Evolutionary conservation across 2,329 filamentous ascomycete genomes (phyloP).

Genomic region (Diaporthe nobilis): DNA sequence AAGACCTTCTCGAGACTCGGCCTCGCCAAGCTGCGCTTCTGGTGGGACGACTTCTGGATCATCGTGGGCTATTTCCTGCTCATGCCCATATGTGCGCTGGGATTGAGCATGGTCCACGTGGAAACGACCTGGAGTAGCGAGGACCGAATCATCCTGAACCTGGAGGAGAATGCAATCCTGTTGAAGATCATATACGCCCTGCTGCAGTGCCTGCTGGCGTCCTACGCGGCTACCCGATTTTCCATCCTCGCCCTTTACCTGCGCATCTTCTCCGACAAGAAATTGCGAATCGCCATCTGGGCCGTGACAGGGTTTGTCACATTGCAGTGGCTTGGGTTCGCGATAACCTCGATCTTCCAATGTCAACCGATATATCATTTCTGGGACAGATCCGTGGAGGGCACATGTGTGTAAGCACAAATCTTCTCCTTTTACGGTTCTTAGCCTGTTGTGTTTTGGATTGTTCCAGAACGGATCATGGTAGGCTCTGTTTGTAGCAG

Average conservation of each 20-base stretch:
- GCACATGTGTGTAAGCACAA: conserved; percentile 17
- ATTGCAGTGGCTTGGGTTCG: conserved; percentile 37
- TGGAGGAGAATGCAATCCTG: conserved; percentile 37
- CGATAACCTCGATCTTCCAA: conserved; percentile 10
- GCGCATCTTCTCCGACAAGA: conserved; percentile 33
- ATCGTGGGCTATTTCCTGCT: conserved; percentile 33
- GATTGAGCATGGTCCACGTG: conserved; percentile 30
- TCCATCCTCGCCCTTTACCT: conserved; percentile 41
- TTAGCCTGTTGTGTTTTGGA: background rate
- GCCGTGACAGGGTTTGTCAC: conserved; percentile 26
- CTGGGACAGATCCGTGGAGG: conserved; percentile 34
- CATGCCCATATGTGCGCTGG: conserved; percentile 39
- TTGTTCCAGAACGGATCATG: no score
- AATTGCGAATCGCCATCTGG: conserved; percentile 32
- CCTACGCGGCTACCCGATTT: conserved; percentile 37
- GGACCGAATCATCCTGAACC: conserved; percentile 34
- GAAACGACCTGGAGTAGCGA: conserved; percentile 35
- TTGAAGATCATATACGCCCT: conserved; percentile 37
- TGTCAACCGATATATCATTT: conserved; percentile 34
- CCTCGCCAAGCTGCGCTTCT: conserved; percentile 36
- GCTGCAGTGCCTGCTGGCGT: conserved; percentile 33
- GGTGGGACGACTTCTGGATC: conserved; percentile 42
- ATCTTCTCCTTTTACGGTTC: background rate
- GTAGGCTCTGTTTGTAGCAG: background rate
- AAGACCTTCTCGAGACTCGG: conserved; percentile 38